Evolutionary conservation across 495 filamentous ascomycete species (phyloP), one percentile per base, ranked within the genome.

Genomic region (Hypoxylon perforatum): DNA sequence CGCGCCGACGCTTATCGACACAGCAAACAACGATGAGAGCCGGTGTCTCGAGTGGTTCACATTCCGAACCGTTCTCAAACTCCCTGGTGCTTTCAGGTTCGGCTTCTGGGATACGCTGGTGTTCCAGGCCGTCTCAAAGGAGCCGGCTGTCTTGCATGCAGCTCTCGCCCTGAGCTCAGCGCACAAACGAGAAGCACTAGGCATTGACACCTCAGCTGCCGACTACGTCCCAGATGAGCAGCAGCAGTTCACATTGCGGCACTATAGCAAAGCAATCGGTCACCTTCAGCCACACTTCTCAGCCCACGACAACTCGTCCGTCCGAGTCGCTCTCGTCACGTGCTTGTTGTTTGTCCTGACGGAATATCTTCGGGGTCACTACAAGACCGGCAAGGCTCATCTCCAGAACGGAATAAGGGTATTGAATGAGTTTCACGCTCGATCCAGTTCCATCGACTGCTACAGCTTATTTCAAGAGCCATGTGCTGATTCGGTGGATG

Each of bases 291-390:
- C 55, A 5, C 73, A 75, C 58, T 68, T 76, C 33, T 56, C 61
- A 1, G 48, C 48, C 11, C 69, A 65, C 25, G 59, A 67, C 21
- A 61, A 45, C 17, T 45, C 52, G 1, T 76, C 76, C 4, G 14
- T 76, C 18, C 75, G 75, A n/a, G 69, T 83, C 28, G 78, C 80
- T 38, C 77, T 90, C 25, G 76, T 85, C 42, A 77, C 83, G 10
- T 90, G 87, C 65, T 67, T 86, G 17, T 50, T 88, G 1, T 88
- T 89, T 65, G 77, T 82, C 55, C 82, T 80, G 52, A 80, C 86
- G 50, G 87, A 90, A 61, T 81, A 81, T 45, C 70, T 88, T 4
- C 81, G 80, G 39, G 85, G 85, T 2, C 71, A 77, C 22, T 80
- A 78, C 56, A 51, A 49, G 8, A 57, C 77, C 1, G 81, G 79